Conservation (phyloP, 192 early-diverging fungal species). For the Anaeromyces robustus region DNA sequence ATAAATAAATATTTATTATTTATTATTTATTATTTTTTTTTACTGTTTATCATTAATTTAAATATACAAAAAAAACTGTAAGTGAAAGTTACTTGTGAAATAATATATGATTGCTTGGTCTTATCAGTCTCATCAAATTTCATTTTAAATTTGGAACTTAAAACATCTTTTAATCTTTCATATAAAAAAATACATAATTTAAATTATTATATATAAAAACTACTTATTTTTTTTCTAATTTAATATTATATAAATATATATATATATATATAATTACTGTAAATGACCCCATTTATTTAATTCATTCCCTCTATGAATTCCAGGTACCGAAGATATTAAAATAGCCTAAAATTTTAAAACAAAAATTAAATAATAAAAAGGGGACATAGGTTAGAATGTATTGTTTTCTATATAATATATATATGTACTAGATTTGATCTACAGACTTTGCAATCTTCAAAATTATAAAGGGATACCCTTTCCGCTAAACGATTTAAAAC, state of each 20-base stretch:
- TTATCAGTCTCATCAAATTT: neutral
- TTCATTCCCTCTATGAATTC: slow-evolving; percentile 21
- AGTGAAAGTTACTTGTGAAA: slow-evolving; percentile 38
- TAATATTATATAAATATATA: slow-evolving; percentile 12
- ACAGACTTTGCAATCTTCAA: slow-evolving; percentile 17
- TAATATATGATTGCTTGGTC: slow-evolving; percentile 10
- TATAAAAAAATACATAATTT: too few species aligned
- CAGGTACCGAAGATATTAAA: slow-evolving; percentile 43
- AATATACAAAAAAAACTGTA: too few species aligned
- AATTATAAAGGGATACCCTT: slow-evolving; percentile 29
- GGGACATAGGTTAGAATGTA: too few species aligned
- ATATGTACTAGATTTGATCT: neutral
- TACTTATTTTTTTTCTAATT: slow-evolving; percentile 9
- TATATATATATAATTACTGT: slow-evolving; percentile 6
- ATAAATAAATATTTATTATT: too few species aligned
- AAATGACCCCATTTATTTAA: slow-evolving; percentile 39
- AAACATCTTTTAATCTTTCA: neutral
- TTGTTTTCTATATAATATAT: too few species aligned
- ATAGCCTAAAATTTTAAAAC: too few species aligned
- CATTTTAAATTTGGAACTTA: neutral
- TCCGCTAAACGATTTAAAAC: neutral
- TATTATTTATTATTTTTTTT: too few species aligned
- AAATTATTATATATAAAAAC: too few species aligned
- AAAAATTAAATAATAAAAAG: too few species aligned
- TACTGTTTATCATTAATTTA: too few species aligned